Evolutionary conservation across 208 protist genomes (phyloP), one percentile per base, ranked within the genome.

Genomic region (Borovskyia barvae): DNA sequence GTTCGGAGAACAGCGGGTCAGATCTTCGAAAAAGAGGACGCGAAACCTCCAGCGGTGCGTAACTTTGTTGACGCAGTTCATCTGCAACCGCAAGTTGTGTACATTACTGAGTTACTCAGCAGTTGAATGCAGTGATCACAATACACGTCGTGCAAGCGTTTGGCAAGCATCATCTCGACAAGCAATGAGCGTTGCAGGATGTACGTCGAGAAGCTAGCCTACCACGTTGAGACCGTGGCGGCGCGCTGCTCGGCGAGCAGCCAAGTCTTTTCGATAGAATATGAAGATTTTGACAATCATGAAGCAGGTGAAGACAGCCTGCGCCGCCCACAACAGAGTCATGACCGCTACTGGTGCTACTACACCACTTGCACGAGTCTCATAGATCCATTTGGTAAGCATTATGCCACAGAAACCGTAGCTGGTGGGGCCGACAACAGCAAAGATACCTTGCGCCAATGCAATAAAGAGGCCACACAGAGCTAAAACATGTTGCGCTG

Each of bases 181-280:
- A n/a, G n/a, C n/a, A n/a, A n/a, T n/a, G n/a, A n/a, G n/a, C n/a
- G n/a, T n/a, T n/a, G n/a, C n/a, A n/a, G n/a, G n/a, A n/a, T n/a
- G n/a, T n/a, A n/a, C n/a, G n/a, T n/a, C n/a, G n/a, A n/a, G n/a
- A n/a, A n/a, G n/a, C n/a, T n/a, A 46, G 29, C 53, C 53, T 14
- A 60, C 40, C 39, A 71, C 29, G 37, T 62, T 68, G 8, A 17
- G 4, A 17, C 55, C 19, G 9, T 77, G 50, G 26, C 57, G 56
- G 45, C 69, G 62, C 20, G 54, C 61, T 7, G 64, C 60, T n/a
- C 74, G 71, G 20, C 81, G 77, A 9, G 72, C 74, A 9, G 60
- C 72, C 26, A 92, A 60, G 63, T 92, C 85, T 15, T 62, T 51
- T 30, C 85, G 80, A 41, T 92, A 92, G 51, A 68, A 86, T 9